Evolutionary conservation across 345 rosid genomes (phyloP).

Genomic region (Pelargonium nanum): DNA sequence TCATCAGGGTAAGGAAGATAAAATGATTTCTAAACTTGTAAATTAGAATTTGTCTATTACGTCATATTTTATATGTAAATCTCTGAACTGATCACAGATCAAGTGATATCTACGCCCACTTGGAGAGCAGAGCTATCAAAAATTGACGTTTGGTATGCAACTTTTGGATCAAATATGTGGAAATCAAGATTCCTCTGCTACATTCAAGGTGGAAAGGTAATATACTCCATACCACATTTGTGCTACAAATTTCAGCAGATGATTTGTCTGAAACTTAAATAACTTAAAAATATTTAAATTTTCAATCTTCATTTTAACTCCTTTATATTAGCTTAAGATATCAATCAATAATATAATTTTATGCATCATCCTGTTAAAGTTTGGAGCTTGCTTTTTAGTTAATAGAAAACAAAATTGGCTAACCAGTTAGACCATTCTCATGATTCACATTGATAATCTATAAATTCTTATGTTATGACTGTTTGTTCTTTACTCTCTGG

Average conservation of each 20-base stretch:
- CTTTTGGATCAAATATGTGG: slow-evolving; percentile 85
- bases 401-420: too few species aligned
- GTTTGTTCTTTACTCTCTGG: too few species aligned
- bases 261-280: neutral
- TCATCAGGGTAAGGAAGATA: slow-evolving; percentile 22
- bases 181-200: slow-evolving; percentile 72
- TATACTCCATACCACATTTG: neutral
- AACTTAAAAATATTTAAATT: too few species aligned
- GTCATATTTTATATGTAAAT: neutral
- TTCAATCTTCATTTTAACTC: neutral
- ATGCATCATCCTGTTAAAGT: too few species aligned
- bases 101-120: slow-evolving; percentile 15
- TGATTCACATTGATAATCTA: neutral
- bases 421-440: neutral
- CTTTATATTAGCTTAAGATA: neutral
- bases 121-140: slow-evolving; percentile 71
- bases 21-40: neutral
- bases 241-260: neutral
- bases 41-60: neutral
- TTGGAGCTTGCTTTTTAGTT: too few species aligned
- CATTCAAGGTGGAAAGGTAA: slow-evolving; percentile 79
- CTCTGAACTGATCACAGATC: slow-evolving; percentile 17
- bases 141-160: slow-evolving; percentile 70
- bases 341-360: neutral
- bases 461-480: too few species aligned